phyloP scores from a whole-genome alignment of 176 grass and related monocot genomes.

The Bonia amplexicaulis region DNA sequence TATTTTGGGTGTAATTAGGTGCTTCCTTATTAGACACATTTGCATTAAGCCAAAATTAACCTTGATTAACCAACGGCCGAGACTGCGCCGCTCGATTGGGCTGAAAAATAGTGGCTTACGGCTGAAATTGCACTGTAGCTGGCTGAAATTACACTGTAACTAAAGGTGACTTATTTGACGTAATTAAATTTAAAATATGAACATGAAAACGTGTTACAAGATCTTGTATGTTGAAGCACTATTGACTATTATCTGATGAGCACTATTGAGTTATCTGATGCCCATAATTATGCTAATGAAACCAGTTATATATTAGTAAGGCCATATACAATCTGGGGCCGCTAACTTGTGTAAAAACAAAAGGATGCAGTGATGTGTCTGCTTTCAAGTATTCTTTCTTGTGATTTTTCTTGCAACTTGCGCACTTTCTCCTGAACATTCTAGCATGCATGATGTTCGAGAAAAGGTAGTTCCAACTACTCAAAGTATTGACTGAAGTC shows the following conservation, averaged over 20 bases:
- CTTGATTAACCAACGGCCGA: too few relatives aligned
- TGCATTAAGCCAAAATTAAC: too few relatives aligned
- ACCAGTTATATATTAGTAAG: not conserved
- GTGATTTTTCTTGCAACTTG: not conserved
- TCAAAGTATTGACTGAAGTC: not conserved
- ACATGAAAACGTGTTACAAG: not conserved
- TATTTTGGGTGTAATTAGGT: too few relatives aligned
- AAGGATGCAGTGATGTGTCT: not conserved
- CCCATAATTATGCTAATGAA: not conserved
- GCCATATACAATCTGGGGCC: not conserved
- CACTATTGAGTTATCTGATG: not conserved
- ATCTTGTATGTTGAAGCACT: not conserved
- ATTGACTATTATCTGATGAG: not conserved
- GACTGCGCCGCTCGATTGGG: too few relatives aligned
- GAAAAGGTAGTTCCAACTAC: conserved; percentile 4
- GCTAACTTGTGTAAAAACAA: not conserved
- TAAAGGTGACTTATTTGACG: too few relatives aligned
- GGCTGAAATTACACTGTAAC: too few relatives aligned
- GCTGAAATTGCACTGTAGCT: too few relatives aligned
- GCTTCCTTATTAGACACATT: too few relatives aligned
- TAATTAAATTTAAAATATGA: too few relatives aligned
- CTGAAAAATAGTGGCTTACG: too few relatives aligned
- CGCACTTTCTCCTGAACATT: not conserved
- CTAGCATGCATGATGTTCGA: not conserved
- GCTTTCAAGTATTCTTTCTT: conserved; percentile 16